Conservation (phyloP, 768 basidiomycete species). For the Inosperma sp. region DNA sequence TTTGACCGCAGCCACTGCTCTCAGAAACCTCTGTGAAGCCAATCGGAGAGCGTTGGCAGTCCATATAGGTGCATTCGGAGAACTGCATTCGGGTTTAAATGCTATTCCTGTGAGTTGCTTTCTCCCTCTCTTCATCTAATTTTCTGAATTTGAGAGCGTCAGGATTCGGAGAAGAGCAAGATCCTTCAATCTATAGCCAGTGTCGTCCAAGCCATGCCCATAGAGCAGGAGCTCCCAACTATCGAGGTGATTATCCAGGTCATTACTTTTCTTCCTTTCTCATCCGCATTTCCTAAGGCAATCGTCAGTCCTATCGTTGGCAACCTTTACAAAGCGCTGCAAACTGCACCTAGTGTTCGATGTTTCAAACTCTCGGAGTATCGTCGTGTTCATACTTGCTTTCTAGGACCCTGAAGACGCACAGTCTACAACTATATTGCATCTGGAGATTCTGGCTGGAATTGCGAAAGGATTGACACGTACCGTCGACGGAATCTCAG, state of each 20-base stretch:
- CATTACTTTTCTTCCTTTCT: background rate
- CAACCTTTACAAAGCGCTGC: conserved; percentile 60
- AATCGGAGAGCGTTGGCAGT: conserved; percentile 80
- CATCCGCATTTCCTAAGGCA: conserved; percentile 39
- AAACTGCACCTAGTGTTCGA: conserved; percentile 49
- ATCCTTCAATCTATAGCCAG: conserved; percentile 90
- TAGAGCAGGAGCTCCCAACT: conserved; percentile 71
- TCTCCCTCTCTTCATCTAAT: background rate
- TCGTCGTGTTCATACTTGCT: background rate
- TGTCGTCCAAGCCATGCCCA: conserved; percentile 86
- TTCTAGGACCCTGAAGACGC: conserved; percentile 70
- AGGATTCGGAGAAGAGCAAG: conserved; percentile 86
- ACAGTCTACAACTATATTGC: conserved; percentile 56
- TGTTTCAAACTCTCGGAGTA: background rate
- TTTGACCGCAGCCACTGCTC: conserved; percentile 71
- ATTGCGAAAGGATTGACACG: conserved; percentile 85
- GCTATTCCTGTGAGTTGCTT: conserved; percentile 59
- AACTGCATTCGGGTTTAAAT: conserved; percentile 72
- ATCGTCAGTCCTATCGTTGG: conserved; percentile 74
- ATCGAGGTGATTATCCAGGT: conserved; percentile 49
- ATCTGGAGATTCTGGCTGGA: conserved; percentile 78
- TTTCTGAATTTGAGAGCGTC: background rate
- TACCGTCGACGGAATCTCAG: conserved; percentile 57
- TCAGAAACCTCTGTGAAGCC: conserved; percentile 85
- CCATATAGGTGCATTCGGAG: conserved; percentile 81